These are phyloP conservation scores for Erysimum cheiri DNA, from an alignment of 441 rosid species.

Conservation along the genomic window DNA sequence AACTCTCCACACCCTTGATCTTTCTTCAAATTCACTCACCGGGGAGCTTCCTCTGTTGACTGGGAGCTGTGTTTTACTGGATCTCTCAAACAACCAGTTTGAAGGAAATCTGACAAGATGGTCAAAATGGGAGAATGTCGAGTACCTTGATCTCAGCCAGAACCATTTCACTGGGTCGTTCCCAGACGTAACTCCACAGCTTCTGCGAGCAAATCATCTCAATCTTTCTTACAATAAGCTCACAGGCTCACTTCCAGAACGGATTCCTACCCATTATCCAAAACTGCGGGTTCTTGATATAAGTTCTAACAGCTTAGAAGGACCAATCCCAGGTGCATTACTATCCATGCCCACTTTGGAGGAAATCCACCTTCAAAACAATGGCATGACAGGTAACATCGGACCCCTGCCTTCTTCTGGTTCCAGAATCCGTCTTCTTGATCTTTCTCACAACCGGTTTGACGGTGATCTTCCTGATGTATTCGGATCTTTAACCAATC, in stretches of 20 bases:
- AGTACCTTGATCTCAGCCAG: slow-evolving; percentile 89
- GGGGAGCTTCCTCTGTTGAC: slow-evolving; percentile 94
- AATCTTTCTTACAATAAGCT: slow-evolving; percentile 87
- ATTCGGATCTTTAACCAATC: slow-evolving; percentile 67
- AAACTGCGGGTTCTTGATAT: slow-evolving; percentile 88
- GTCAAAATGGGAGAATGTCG: slow-evolving; percentile 80
- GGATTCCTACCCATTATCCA: slow-evolving; percentile 62
- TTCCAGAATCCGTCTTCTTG: slow-evolving; percentile 68
- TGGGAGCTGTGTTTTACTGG: slow-evolving; percentile 79
- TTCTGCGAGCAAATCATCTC: slow-evolving; percentile 86
- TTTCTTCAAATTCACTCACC: slow-evolving; percentile 76
- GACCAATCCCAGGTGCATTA: slow-evolving; percentile 66
- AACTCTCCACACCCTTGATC: slow-evolving; percentile 67
- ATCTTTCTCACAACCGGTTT: slow-evolving; percentile 80
- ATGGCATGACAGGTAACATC: slow-evolving; percentile 66
- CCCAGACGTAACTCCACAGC: slow-evolving; percentile 81
- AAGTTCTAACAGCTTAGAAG: slow-evolving; percentile 78
- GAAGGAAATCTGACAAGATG: slow-evolving; percentile 83
- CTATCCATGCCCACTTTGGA: slow-evolving; percentile 71
- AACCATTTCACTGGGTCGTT: slow-evolving; percentile 77
- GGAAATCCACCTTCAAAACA: slow-evolving; percentile 75
- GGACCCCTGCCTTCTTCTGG: slow-evolving; percentile 54
- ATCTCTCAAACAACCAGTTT: slow-evolving; percentile 85
- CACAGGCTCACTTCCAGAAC: slow-evolving; percentile 66
- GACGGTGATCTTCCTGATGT: slow-evolving; percentile 74